Evolutionary conservation across 306 rosid species (phyloP).

Genomic region (Ammopiptanthus mongolicus): DNA sequence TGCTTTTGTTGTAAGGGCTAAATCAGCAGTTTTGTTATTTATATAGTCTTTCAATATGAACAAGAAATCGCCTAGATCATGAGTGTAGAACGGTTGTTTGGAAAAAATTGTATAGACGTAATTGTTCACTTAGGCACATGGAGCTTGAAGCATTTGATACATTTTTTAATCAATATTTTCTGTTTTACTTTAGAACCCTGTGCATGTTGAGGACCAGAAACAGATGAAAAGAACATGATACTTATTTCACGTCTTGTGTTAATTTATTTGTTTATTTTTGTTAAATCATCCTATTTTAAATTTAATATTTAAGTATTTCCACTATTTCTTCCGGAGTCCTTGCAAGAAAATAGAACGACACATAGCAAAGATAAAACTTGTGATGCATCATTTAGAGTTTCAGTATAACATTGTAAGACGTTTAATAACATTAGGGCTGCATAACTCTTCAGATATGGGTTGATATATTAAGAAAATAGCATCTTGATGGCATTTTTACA

Average conservation of each 20-base stretch:
- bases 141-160: background rate
- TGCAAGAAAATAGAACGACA: too few species aligned
- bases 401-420: background rate
- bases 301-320: too few species aligned
- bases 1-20: conserved; percentile 25
- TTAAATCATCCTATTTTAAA: too few species aligned
- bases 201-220: background rate
- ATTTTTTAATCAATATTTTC: background rate
- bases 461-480: too few species aligned
- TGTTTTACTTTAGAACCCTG: background rate
- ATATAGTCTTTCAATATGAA: background rate
- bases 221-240: too few species aligned
- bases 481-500: background rate
- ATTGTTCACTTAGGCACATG: background rate
- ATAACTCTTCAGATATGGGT: background rate
- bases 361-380: too few species aligned
- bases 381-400: too few species aligned
- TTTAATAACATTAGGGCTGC: background rate
- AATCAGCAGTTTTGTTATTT: conserved; percentile 27
- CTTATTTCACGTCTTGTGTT: too few species aligned
- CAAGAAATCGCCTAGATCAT: background rate
- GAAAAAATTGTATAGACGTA: background rate
- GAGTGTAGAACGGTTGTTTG: background rate
- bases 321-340: too few species aligned
- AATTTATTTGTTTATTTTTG: too few species aligned